phyloP scores from a whole-genome alignment of 2,329 filamentous ascomycete genomes.

The Teratosphaeria epicoccoides region DNA sequence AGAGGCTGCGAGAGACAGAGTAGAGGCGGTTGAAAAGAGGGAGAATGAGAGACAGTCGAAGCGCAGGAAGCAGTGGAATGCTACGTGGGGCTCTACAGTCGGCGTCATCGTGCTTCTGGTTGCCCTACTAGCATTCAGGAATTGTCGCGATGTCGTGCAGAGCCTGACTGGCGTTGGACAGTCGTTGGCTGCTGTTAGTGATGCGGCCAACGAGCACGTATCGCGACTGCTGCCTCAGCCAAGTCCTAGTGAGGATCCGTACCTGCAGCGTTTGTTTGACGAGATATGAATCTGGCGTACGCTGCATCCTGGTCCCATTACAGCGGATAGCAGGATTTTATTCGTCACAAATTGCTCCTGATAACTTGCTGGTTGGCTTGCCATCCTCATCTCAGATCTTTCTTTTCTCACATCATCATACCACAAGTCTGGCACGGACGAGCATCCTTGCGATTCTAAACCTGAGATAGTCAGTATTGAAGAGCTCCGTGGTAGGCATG shows the following conservation, averaged over 20 bases:
- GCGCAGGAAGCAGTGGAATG: constrained; percentile 28
- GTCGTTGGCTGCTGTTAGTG: constrained; percentile 10
- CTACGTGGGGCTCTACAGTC: constrained; percentile 17
- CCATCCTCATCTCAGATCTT: no score
- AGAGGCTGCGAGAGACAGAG: constrained; percentile 50
- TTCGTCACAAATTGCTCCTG: no score
- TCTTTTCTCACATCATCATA: no score
- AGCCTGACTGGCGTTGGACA: constrained; percentile 10
- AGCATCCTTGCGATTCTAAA: no score
- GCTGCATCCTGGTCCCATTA: no score
- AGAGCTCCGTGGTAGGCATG: no score
- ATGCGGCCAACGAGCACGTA: constrained; percentile 10
- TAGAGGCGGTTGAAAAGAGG: constrained; percentile 57
- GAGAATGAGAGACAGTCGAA: constrained; percentile 59
- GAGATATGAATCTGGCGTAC: constrained; percentile 15
- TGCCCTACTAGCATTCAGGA: constrained; percentile 17
- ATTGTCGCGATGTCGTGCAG: constrained; percentile 13
- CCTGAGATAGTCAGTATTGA: no score
- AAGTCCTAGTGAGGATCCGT: constrained; percentile 18
- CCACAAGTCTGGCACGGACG: no score
- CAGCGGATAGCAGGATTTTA: no score
- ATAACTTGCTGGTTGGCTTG: no score
- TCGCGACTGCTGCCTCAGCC: constrained; percentile 4
- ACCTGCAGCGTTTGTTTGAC: constrained; percentile 22
- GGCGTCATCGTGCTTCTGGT: constrained; percentile 16